phyloP scores from a whole-genome alignment of 306 rosid species.

The Citrullus amarus region DNA sequence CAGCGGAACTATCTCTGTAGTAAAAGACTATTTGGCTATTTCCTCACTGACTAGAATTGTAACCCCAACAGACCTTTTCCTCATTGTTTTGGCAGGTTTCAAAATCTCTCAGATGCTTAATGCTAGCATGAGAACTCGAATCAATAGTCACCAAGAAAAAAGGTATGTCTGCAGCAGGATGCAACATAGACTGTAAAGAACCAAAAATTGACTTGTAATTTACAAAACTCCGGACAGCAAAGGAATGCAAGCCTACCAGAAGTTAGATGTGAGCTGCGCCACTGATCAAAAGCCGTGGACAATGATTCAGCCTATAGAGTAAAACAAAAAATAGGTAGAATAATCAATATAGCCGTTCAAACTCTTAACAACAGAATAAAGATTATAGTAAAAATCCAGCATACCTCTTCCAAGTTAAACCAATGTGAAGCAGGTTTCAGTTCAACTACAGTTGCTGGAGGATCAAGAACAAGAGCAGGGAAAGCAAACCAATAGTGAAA shows the following conservation, averaged over 20 bases:
- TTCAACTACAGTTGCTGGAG: conserved; percentile 64
- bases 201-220: not conserved
- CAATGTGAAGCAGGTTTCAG: conserved; percentile 63
- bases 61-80: conserved; percentile 48
- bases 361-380: conserved; percentile 1
- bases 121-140: conserved; percentile 42
- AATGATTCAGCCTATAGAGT: conserved; percentile 57
- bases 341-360: not conserved
- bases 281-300: conserved; percentile 59
- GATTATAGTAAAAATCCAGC: conserved; percentile 9
- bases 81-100: conserved; percentile 39
- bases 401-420: conserved; percentile 62
- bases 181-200: conserved; percentile 16
- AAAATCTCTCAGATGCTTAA: conserved; percentile 72
- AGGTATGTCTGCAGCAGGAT: conserved; percentile 54
- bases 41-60: conserved; percentile 14
- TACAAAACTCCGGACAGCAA: not conserved
- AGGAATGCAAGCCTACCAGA: conserved; percentile 37
- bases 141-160: conserved; percentile 62
- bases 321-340: conserved; percentile 7
- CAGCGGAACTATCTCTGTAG: not conserved
- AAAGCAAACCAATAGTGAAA: conserved; percentile 90
- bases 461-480: conserved; percentile 84
- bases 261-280: conserved; percentile 69
- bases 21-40: not conserved